Base-by-base conservation (phyloP, 176 grass and related monocot species). In the Oryza nivara region DNA sequence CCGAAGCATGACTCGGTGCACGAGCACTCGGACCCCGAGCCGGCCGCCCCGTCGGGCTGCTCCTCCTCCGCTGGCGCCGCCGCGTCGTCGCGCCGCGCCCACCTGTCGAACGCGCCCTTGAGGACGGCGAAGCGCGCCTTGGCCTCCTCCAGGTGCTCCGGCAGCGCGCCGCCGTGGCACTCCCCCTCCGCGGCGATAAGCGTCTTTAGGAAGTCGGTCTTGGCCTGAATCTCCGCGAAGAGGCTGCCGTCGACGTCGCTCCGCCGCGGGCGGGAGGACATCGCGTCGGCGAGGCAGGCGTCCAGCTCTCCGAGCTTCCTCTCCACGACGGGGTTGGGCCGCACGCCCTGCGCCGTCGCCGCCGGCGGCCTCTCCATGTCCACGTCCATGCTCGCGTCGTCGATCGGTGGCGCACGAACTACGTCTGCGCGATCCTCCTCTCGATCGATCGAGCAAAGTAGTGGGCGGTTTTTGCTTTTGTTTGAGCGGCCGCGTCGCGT, bases 1-100 rank as follows among this genome's bases (percentile, higher is more conserved):
- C 63, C 73, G 61, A 16, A 71, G 84, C 84, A 86, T 17, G 84
- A 82, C 15, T n/a, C 79, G 47, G 80, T 90, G 80, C 88, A 90
- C 40, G 84, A 90, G 48, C 88, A 90, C 38, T 15, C 67, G 9
- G 78, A 82, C 79, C 6, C 58, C 6, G 60, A 73, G 35, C 15
- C 10, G 25, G 28, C 36, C 4, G 5, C 47, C 46, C 58, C 68
- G 67, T 25, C 28, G 1, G 38, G 17, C 7, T 46, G 11, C 71
- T 54, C 82, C 6, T 47, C 83, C 3, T 73, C 67, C 2, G 60
- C 7, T 4, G 51, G 69, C 7, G 20, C 14, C 14, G 46, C 19
- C 14, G 46, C 65, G 82, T 22, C 14, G 26, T 5, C 68, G 20
- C 74, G 41, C 14, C 7, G 36, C 2, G 63, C 70, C 89, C 80